phyloP scores from a whole-genome alignment of 2,329 filamentous ascomycete species.

The Botrytis aclada region DNA sequence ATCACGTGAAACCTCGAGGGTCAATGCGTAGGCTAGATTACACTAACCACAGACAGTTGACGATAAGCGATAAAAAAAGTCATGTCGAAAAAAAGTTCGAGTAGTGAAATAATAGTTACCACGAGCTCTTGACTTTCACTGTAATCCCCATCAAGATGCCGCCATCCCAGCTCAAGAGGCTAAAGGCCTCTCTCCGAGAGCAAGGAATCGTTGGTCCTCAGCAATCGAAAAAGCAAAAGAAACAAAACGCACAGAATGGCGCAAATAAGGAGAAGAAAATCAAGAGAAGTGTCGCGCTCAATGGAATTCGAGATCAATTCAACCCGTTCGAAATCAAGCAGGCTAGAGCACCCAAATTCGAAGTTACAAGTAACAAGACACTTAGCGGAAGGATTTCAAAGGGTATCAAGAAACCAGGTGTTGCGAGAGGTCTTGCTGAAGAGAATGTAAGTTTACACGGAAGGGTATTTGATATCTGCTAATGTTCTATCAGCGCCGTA shows the following conservation, averaged over 20 bases:
- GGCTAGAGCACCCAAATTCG: constrained; percentile 76
- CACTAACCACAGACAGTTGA: background rate
- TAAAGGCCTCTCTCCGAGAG: constrained; percentile 86
- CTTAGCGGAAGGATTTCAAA: constrained; percentile 51
- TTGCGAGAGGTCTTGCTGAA: constrained; percentile 82
- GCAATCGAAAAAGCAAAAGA: constrained; percentile 92
- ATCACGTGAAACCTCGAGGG: too few species aligned
- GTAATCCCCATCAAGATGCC: constrained; percentile 59
- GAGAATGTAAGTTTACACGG: constrained; percentile 59
- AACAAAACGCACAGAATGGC: constrained; percentile 65
- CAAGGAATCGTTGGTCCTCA: constrained; percentile 88
- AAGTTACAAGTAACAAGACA: constrained; percentile 67
- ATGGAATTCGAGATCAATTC: constrained; percentile 89
- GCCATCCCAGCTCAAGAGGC: constrained; percentile 91
- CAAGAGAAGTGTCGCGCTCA: constrained; percentile 72
- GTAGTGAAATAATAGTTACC: background rate
- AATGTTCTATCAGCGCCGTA: constrained; percentile 24
- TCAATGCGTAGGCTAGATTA: too few species aligned
- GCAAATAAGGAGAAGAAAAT: constrained; percentile 69
- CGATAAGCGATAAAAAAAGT: constrained; percentile 17
- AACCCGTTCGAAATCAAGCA: constrained; percentile 96
- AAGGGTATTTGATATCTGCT: constrained; percentile 12
- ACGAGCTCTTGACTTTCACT: background rate
- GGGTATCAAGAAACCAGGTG: constrained; percentile 68
- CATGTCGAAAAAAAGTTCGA: constrained; percentile 6